Base-by-base conservation (phyloP, 768 basidiomycete genomes). In the Tylopilus cervinicoccineus region DNA sequence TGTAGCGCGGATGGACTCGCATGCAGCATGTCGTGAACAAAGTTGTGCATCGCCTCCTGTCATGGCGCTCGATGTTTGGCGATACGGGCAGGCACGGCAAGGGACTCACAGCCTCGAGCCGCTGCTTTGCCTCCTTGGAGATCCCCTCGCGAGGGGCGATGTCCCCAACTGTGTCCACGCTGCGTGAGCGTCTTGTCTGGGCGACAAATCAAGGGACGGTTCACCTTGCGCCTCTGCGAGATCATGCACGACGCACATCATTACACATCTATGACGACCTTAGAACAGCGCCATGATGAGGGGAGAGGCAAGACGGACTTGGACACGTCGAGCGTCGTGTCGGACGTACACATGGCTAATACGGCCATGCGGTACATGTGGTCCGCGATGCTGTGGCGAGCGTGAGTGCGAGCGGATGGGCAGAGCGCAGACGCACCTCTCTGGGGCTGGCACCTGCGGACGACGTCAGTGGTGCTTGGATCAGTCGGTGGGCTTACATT, bases 351-450 rank as follows among this genome's bases (percentile, higher is more conserved):
- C 81, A 99, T 85, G 5, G 93, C 85, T 36, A 98, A 76, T n/a
- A 97, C 65, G 2, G 92, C 86, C 95, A 99, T 97, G 39, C 95
- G 76, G 64, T 93, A 90, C 95, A 96, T 97, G 60, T 97, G 94
- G 66, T 98, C 95, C 8, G 92, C 84, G 53, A 97, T 94, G 55
- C 88, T 92, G 51, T 10, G 17, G 22, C 22, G 12, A 26, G 33
- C 10, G 17, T 53, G 38, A 52, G 38, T 11, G 13, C 3, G 28
- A 47, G 4, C 12, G 28, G 5, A 28, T 26, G 0, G 20, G 23
- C 4, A 8, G 0, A n/a, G 31, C 19, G 2, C 8, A 11, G 20
- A 43, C 36, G 33, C 50, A 88, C 92, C 90, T 93, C 71, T 95
- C 91, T 6, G 90, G 78, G 52, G 78, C 77, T 16, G 83, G 79